A percentile compares a stretch with the other conserved stretches of the same genome.
These are phyloP conservation scores for Colletotrichum scovillei DNA, from an alignment of 2,329 filamentous ascomycete species.

Conservation along the genomic window DNA sequence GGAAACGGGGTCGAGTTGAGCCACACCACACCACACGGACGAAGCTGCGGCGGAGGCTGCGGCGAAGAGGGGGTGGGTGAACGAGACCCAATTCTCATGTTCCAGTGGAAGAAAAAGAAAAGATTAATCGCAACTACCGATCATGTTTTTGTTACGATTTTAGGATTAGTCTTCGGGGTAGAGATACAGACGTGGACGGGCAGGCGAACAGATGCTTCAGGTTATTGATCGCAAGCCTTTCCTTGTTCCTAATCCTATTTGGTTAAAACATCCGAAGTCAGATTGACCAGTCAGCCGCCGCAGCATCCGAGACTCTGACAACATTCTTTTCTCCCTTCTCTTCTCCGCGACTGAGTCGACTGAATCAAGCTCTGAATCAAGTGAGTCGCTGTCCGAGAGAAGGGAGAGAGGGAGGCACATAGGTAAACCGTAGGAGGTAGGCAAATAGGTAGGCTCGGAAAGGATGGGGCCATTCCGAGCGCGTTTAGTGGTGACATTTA, in stretches of 20 bases:
- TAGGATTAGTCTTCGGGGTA: slow-evolving; percentile 2
- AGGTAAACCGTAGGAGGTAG: too few relatives aligned
- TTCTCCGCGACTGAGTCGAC: not conserved
- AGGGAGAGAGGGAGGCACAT: not conserved
- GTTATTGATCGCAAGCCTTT: slow-evolving; percentile 1
- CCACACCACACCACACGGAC: not conserved
- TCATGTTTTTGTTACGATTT: slow-evolving; percentile 4
- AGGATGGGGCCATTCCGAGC: not conserved
- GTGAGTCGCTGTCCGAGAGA: not conserved
- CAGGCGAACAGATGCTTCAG: not conserved
- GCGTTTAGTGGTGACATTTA: not conserved
- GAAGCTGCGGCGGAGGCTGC: not conserved
- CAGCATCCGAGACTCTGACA: not conserved
- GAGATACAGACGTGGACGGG: not conserved
- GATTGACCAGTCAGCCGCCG: not conserved
- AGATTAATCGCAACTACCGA: not conserved
- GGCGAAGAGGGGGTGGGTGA: not conserved
- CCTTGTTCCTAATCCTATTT: not conserved
- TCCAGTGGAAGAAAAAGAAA: slow-evolving; percentile 1
- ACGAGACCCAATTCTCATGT: not conserved
- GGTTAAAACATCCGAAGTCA: not conserved
- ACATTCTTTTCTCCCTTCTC: not conserved
- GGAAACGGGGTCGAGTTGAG: not conserved
- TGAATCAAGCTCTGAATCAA: not conserved
- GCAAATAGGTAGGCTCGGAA: not conserved